These are phyloP conservation scores for Calycina marina DNA, from an alignment of 2,329 filamentous ascomycete genomes.

Conservation along the genomic window DNA sequence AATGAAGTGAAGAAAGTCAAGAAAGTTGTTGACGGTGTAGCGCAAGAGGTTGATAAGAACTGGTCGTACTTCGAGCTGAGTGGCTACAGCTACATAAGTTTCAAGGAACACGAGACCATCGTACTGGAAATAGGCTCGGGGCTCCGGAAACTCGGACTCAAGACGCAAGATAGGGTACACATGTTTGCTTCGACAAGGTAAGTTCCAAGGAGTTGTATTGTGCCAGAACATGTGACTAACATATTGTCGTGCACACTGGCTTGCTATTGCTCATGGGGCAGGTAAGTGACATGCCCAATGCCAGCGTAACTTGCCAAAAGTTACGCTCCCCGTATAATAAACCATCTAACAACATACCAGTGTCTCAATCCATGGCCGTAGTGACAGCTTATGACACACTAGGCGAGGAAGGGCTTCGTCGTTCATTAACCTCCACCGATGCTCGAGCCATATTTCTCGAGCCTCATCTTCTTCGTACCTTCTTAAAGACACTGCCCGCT, in stretches of 20 bases:
- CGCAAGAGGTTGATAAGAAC: conserved; percentile 67
- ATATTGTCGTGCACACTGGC: conserved; percentile 26
- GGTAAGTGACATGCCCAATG: too few relatives aligned
- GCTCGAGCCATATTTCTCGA: conserved; percentile 78
- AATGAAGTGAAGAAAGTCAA: conserved; percentile 76
- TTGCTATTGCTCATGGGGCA: conserved; percentile 36
- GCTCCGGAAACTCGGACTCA: conserved; percentile 55
- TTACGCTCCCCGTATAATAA: too few relatives aligned
- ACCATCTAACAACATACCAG: too few relatives aligned
- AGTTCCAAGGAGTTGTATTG: not conserved
- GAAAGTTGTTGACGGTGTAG: conserved; percentile 67
- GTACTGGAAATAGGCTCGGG: conserved; percentile 53
- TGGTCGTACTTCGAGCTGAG: conserved; percentile 80
- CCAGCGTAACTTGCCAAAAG: too few relatives aligned
- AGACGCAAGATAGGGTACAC: conserved; percentile 52
- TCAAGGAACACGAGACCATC: conserved; percentile 59
- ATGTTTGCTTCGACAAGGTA: conserved; percentile 59
- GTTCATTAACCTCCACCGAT: conserved; percentile 69
- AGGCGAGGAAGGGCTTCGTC: conserved; percentile 67
- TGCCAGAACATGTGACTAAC: not conserved
- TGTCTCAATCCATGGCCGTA: conserved; percentile 77
- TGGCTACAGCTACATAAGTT: conserved; percentile 60
- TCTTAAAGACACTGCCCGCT: conserved; percentile 41
- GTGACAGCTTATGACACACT: conserved; percentile 93
- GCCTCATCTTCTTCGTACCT: conserved; percentile 53